Conservation (phyloP, 352 stramenopile species). For the Nothophytophthora sp. region DNA sequence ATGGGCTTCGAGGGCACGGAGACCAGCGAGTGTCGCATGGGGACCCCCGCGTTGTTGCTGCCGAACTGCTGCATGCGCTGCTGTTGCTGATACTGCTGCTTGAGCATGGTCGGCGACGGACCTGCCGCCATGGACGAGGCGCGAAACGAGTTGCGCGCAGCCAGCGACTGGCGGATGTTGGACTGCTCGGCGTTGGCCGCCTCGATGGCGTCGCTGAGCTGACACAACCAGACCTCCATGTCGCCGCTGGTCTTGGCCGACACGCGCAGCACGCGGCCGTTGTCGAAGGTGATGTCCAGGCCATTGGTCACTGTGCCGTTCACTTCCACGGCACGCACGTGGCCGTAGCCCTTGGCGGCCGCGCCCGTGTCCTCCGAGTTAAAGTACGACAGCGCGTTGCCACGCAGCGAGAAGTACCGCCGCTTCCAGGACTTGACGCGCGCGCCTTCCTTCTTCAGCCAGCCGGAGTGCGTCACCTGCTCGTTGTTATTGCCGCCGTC, state of each 20-base stretch:
- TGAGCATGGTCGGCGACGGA: constrained; percentile 34
- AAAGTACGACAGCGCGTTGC: constrained; percentile 84
- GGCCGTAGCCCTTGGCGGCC: constrained; percentile 76
- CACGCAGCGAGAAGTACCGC: constrained; percentile 77
- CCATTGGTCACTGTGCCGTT: constrained; percentile 56
- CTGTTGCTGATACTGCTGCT: constrained; percentile 21
- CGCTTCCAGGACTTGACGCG: constrained; percentile 84
- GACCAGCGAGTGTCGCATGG: constrained; percentile 50
- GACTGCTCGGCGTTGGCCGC: constrained; percentile 52
- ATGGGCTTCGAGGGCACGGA: constrained; percentile 37
- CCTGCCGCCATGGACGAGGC: constrained; percentile 29
- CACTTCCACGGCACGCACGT: constrained; percentile 76
- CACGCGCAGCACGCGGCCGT: constrained; percentile 71
- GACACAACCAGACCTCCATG: constrained; percentile 77
- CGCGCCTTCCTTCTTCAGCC: constrained; percentile 79
- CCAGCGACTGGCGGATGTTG: constrained; percentile 60
- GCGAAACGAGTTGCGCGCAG: constrained; percentile 40
- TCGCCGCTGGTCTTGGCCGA: constrained; percentile 56
- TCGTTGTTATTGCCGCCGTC: constrained; percentile 32
- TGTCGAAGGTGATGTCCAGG: constrained; percentile 82
- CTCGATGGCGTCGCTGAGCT: constrained; percentile 74
- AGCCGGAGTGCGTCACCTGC: constrained; percentile 73
- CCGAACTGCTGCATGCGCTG: constrained; percentile 18
- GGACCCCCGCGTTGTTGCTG: constrained; percentile 10
- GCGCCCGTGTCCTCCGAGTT: constrained; percentile 74